Conservation (phyloP, 2,329 filamentous ascomycete genomes). For the Remersonia thermophila region DNA sequence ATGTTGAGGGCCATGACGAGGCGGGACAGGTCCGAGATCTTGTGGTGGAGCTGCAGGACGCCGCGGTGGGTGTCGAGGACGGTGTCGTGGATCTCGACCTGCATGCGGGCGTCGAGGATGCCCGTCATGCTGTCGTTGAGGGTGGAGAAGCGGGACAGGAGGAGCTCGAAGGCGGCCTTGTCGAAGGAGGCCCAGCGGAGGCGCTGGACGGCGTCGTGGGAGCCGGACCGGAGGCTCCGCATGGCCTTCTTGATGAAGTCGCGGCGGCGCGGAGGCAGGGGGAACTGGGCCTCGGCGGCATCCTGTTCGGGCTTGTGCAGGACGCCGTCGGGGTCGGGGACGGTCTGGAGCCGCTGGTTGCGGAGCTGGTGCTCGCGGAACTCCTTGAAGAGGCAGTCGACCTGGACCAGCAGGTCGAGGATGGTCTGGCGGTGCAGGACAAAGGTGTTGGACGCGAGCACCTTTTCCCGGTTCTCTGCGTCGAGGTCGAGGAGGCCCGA, state of each 20-base stretch:
- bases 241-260: conserved; percentile 34
- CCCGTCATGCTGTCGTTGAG: conserved; percentile 38
- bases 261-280: conserved; percentile 28
- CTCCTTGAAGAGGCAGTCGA: conserved; percentile 34
- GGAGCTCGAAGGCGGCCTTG: conserved; percentile 31
- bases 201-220: conserved; percentile 24
- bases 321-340: conserved; percentile 24
- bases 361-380: conserved; percentile 31
- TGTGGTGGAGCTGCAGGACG: conserved; percentile 34
- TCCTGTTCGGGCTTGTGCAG: conserved; percentile 31
- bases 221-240: conserved; percentile 25
- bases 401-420: conserved; percentile 35
- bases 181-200: conserved; percentile 35
- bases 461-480: conserved; percentile 26
- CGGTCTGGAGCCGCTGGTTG: conserved; percentile 25
- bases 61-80: conserved; percentile 37
- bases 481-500: conserved; percentile 35
- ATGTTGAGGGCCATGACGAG: conserved; percentile 35
- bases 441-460: conserved; percentile 35
- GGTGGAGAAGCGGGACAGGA: conserved; percentile 31
- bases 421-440: conserved; percentile 35
- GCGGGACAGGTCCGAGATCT: conserved; percentile 32
- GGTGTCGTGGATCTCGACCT: conserved; percentile 34
- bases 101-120: conserved; percentile 33
- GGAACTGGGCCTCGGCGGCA: conserved; percentile 32